phyloP scores from a whole-genome alignment of 2,329 filamentous ascomycete genomes.

The Fusarium newnesense region DNA sequence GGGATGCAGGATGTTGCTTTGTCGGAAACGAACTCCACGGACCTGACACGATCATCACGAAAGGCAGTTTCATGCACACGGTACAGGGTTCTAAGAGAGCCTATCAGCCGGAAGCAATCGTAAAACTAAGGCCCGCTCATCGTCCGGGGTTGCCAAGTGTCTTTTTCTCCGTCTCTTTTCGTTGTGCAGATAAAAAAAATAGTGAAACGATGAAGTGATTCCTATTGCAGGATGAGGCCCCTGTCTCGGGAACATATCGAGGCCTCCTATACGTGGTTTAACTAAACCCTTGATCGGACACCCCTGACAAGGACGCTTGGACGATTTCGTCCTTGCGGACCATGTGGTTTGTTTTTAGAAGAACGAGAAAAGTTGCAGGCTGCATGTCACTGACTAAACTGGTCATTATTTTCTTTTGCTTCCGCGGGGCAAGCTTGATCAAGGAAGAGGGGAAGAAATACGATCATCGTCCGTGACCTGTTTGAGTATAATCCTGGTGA shows the following conservation, averaged over 20 bases:
- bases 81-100: background rate
- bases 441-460: background rate
- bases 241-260: conserved; percentile 11
- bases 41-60: conserved; percentile 23
- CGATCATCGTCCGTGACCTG: background rate
- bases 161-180: background rate
- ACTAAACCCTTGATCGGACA: conserved; percentile 15
- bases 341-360: conserved; percentile 33
- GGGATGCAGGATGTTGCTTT: background rate
- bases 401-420: background rate
- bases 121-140: background rate
- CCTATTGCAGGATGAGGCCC: conserved; percentile 7
- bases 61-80: conserved; percentile 27
- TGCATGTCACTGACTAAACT: background rate
- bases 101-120: conserved; percentile 2
- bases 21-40: background rate
- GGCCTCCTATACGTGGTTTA: conserved; percentile 41
- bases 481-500: conserved; percentile 1
- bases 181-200: background rate
- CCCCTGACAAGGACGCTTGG: conserved; percentile 9
- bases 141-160: background rate
- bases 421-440: background rate
- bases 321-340: conserved; percentile 26
- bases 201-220: conserved; percentile 28
- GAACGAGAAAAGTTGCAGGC: background rate